Conservation (phyloP, 1,139 yeast species). For the Pichia sp. region DNA sequence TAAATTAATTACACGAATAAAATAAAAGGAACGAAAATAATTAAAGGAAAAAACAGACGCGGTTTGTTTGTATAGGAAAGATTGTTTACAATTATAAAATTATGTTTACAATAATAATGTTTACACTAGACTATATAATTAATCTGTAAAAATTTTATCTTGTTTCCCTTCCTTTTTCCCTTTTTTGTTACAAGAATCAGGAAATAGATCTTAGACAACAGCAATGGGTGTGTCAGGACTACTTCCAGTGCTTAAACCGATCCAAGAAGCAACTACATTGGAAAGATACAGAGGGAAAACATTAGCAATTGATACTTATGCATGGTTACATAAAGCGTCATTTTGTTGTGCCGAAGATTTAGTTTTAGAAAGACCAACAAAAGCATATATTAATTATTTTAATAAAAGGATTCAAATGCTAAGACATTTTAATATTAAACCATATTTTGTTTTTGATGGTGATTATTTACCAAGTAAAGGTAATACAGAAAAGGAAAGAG, state of each 20-base stretch:
- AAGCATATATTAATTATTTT: conserved; percentile 54
- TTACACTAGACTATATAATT: too few species aligned
- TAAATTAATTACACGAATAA: too few species aligned
- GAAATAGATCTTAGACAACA: too few species aligned
- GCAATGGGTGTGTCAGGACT: conserved; percentile 78
- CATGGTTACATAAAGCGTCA: conserved; percentile 91
- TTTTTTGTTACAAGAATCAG: too few species aligned
- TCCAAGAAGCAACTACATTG: conserved; percentile 56
- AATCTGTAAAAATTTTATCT: too few species aligned
- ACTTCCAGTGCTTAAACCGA: conserved; percentile 65
- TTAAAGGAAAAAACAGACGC: too few species aligned
- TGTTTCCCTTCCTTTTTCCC: too few species aligned
- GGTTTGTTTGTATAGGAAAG: too few species aligned
- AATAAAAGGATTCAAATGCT: conserved; percentile 63
- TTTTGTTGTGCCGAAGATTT: conserved; percentile 81
- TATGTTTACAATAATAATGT: too few species aligned
- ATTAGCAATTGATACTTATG: conserved; percentile 89
- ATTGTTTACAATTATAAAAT: too few species aligned
- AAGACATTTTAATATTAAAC: conserved; percentile 59
- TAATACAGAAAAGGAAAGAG: conserved; percentile 64
- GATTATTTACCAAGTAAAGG: conserved; percentile 76
- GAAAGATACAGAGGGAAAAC: conserved; percentile 65
- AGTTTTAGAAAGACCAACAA: conserved; percentile 65
- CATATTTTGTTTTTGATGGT: conserved; percentile 93
- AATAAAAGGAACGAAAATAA: too few species aligned